These are phyloP conservation scores for Wallacemonas rigidus DNA, from an alignment of 208 protist genomes.

Conservation along the genomic window DNA sequence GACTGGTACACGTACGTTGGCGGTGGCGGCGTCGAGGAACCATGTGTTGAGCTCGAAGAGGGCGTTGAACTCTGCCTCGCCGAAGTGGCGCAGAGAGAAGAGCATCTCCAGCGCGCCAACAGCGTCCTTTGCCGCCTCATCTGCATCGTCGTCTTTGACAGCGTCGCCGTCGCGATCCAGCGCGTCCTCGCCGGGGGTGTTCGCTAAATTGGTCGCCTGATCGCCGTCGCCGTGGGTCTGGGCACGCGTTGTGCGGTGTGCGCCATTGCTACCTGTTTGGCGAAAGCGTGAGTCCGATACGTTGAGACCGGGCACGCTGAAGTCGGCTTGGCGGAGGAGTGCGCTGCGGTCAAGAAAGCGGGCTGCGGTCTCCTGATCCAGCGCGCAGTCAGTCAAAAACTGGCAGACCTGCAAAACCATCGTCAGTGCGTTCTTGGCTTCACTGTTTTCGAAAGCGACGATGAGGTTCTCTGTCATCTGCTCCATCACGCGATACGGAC, in stretches of 20 bases:
- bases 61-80: conserved; percentile 66
- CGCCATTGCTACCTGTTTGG: no score
- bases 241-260: no score
- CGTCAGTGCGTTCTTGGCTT: conserved; percentile 54
- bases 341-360: conserved; percentile 71
- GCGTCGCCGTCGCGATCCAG: background rate
- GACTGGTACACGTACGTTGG: conserved; percentile 63
- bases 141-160: conserved; percentile 18
- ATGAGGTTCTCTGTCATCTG: conserved; percentile 78
- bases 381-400: conserved; percentile 75
- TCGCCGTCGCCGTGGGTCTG: no score
- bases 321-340: conserved; percentile 54
- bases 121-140: conserved; percentile 16
- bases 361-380: conserved; percentile 68
- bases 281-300: conserved; percentile 2
- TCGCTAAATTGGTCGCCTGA: no score
- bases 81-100: conserved; percentile 50
- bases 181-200: no score
- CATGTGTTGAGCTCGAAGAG: conserved; percentile 79
- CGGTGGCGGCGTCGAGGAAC: conserved; percentile 80
- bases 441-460: conserved; percentile 78
- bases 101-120: conserved; percentile 19
- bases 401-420: conserved; percentile 63
- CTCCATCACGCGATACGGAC: conserved; percentile 73
- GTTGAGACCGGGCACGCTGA: conserved; percentile 40